A percentile compares a stretch with the other conserved stretches of the same genome.
phyloP scores from a whole-genome alignment of 305 asterid genomes.

The Solanum hybrid region DNA sequence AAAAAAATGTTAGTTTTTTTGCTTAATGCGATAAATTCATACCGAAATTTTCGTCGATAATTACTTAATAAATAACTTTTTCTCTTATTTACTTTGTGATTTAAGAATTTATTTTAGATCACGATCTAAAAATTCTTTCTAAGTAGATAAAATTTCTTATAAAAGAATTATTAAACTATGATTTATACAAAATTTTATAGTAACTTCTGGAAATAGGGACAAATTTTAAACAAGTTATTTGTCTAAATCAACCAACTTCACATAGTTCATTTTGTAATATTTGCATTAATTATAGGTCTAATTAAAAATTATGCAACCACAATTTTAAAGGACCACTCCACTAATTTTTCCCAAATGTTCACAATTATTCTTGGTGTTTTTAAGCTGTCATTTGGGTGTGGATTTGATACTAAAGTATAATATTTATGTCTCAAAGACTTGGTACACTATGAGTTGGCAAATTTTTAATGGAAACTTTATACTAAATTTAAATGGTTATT shows the following conservation, averaged over 20 bases:
- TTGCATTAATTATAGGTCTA: background rate
- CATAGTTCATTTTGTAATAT: background rate
- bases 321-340: background rate
- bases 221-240: background rate
- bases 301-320: background rate
- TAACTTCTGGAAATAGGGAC: background rate
- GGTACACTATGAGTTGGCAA: background rate
- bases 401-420: background rate
- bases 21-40: background rate
- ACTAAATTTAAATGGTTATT: background rate
- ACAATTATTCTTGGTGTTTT: background rate
- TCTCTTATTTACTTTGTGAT: background rate
- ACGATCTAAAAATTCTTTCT: background rate
- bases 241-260: background rate
- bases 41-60: background rate
- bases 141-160: background rate
- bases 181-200: background rate
- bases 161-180: background rate
- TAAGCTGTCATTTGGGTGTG: background rate
- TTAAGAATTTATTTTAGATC: background rate
- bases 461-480: background rate
- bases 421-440: background rate
- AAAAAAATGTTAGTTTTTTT: too few relatives aligned
- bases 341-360: background rate
- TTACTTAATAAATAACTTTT: background rate